phyloP scores from a whole-genome alignment of 768 basidiomycete genomes.

The Psilocybe sp. region DNA sequence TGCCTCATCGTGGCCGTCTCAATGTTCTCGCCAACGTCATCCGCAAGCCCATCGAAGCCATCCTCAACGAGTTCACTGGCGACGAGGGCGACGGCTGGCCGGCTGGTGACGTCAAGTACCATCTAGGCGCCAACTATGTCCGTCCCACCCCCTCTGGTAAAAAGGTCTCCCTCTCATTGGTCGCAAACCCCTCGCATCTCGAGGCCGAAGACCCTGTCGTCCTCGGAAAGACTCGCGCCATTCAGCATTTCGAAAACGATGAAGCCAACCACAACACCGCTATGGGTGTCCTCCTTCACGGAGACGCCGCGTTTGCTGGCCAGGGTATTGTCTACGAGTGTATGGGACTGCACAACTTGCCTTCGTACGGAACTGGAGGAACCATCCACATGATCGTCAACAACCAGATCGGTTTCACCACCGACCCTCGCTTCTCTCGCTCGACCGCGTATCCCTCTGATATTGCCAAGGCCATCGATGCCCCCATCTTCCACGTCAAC shows the following conservation, averaged over 20 bases:
- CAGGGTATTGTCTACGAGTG: constrained; percentile 99
- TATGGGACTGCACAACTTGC: constrained; percentile 96
- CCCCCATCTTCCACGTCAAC: constrained; percentile 99
- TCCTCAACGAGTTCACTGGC: constrained; percentile 94
- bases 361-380: constrained; percentile 94
- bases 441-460: constrained; percentile 98
- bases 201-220: constrained; percentile 98
- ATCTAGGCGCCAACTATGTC: constrained; percentile 98
- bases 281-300: constrained; percentile 94
- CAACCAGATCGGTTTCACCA: constrained; percentile 99
- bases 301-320: constrained; percentile 97
- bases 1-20: constrained; percentile 98
- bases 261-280: constrained; percentile 78
- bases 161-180: constrained; percentile 94
- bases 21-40: constrained; percentile 99
- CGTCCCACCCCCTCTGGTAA: constrained; percentile 97
- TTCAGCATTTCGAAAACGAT: constrained; percentile 93
- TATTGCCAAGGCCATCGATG: constrained; percentile 96
- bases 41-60: constrained; percentile 96
- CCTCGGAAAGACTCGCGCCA: constrained; percentile 96
- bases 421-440: constrained; percentile 94
- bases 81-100: constrained; percentile 65
- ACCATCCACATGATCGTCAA: constrained; percentile 98
- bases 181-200: constrained; percentile 97
- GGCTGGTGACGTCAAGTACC: constrained; percentile 98